Percentiles rank a stretch among this genome's conserved stretches.
These are phyloP conservation scores for Pseudocercospora vitis DNA, from an alignment of 2,329 filamentous ascomycete species.

Conservation along the genomic window DNA sequence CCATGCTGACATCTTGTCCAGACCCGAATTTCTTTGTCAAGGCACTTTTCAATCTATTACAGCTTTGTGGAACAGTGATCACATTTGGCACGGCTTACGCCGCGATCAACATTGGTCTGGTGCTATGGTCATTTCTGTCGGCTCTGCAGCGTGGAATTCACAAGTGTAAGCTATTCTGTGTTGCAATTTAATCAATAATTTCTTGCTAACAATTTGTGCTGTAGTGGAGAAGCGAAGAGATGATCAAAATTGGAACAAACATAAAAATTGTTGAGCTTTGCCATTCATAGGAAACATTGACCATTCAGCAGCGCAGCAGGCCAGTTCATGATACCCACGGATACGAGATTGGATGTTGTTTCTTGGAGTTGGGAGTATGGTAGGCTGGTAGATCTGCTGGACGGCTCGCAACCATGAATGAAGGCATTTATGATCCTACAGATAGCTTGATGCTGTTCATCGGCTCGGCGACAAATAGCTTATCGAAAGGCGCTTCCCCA, in stretches of 20 bases:
- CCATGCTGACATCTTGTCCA: background rate
- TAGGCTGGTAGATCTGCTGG: too few species aligned
- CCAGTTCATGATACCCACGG: conserved; percentile 1
- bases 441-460: background rate
- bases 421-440: background rate
- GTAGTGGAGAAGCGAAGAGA: conserved; percentile 6
- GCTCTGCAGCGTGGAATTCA: conserved; percentile 3
- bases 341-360: background rate
- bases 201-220: background rate
- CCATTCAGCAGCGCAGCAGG: background rate
- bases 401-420: too few species aligned
- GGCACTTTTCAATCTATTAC: background rate
- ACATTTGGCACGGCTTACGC: conserved; percentile 3
- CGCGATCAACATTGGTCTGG: background rate
- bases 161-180: background rate
- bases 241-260: conserved; percentile 2
- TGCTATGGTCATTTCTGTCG: background rate
- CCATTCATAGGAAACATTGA: background rate
- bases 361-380: background rate
- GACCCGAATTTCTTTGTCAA: conserved; percentile 2
- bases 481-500: background rate
- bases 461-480: background rate
- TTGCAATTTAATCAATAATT: background rate
- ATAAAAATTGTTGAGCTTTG: background rate
- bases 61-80: background rate